Conservation (phyloP, 352 stramenopile species). For the Pythium scleroteichum region DNA sequence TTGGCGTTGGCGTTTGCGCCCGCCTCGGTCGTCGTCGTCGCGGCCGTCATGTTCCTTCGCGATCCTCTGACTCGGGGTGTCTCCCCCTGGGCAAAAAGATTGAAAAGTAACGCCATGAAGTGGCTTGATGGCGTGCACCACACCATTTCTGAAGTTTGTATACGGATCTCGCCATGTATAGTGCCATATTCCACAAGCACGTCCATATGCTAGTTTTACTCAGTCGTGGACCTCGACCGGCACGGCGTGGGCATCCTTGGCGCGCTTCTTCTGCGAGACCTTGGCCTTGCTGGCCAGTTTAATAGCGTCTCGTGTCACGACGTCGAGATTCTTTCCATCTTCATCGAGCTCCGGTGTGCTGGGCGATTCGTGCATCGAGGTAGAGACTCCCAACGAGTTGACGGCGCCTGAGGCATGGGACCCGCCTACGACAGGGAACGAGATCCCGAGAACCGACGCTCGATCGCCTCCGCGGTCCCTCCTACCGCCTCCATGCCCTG, state of each 20-base stretch:
- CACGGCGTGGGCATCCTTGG: conserved; percentile 12
- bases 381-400: conserved; percentile 2
- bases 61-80: conserved; percentile 16
- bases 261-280: conserved; percentile 54
- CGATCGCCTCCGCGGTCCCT: conserved; percentile 18
- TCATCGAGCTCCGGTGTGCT: conserved; percentile 34
- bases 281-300: conserved; percentile 67
- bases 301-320: conserved; percentile 62
- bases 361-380: conserved; percentile 21
- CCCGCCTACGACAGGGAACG: neutral
- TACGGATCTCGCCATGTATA: conserved; percentile 1
- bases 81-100: conserved; percentile 29
- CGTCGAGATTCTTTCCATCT: conserved; percentile 39
- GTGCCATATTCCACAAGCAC: neutral
- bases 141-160: conserved; percentile 1
- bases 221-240: conserved; percentile 13
- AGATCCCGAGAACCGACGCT: conserved; percentile 3
- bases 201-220: conserved; percentile 2
- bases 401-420: neutral
- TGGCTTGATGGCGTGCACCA: conserved; percentile 20
- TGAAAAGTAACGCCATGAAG: conserved; percentile 28
- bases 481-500: conserved; percentile 5
- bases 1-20: conserved; percentile 3
- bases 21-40: conserved; percentile 13
- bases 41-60: conserved; percentile 16